phyloP scores from a whole-genome alignment of 2,329 filamentous ascomycete species.

The Talaromyces pinophilus region DNA sequence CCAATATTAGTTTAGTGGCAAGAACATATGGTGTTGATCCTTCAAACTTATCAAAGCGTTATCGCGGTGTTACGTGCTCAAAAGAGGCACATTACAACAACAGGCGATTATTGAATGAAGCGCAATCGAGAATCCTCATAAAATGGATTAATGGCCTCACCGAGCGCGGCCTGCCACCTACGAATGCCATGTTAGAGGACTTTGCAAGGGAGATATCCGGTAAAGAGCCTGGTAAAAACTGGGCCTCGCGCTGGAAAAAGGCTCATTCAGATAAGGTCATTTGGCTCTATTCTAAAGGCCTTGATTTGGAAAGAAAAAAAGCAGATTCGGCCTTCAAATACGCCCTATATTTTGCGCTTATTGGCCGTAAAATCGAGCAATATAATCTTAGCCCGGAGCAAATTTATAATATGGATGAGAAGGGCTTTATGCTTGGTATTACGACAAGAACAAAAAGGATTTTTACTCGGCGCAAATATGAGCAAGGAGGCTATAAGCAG shows the following conservation, averaged over 20 bases:
- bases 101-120: background rate
- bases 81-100: slow-evolving; percentile 2
- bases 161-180: background rate
- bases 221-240: slow-evolving; percentile 9
- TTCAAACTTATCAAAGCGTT: background rate
- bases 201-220: background rate
- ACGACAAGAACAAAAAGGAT: no score
- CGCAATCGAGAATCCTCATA: background rate
- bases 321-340: slow-evolving; percentile 7
- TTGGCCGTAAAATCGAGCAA: background rate
- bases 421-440: no score
- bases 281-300: background rate
- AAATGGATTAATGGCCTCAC: background rate
- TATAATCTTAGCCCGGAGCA: no score
- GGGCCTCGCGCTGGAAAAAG: background rate
- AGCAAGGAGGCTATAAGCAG: no score
- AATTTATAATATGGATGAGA: no score
- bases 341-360: background rate
- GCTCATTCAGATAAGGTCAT: background rate
- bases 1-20: background rate
- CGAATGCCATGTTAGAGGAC: background rate
- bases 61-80: background rate
- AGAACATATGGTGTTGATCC: background rate
- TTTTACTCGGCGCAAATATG: no score
- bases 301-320: background rate